phyloP scores from a whole-genome alignment of 495 filamentous ascomycete species.

The Penicillium desertorum region DNA sequence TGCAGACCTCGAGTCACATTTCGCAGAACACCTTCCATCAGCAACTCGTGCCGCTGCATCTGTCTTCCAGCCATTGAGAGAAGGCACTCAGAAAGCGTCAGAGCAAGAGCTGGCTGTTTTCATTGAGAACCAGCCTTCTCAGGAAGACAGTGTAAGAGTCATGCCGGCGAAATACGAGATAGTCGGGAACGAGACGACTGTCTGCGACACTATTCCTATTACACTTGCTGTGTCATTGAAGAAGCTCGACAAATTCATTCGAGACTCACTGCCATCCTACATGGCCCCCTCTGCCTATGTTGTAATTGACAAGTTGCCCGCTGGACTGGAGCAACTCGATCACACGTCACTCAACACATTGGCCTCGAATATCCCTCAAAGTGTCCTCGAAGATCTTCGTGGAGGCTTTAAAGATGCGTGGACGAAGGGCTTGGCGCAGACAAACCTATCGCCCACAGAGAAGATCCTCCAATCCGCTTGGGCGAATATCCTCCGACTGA shows the following conservation, averaged over 20 bases:
- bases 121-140: constrained; percentile 26
- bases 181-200: neutral
- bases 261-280: constrained; percentile 40
- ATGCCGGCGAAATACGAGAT: constrained; percentile 24
- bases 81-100: constrained; percentile 6
- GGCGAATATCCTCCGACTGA: constrained; percentile 44
- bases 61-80: constrained; percentile 20
- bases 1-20: constrained; percentile 32
- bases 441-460: constrained; percentile 35
- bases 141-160: constrained; percentile 27
- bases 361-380: constrained; percentile 25
- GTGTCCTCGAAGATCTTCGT: constrained; percentile 22
- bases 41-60: constrained; percentile 27
- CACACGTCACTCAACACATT: constrained; percentile 28
- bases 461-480: constrained; percentile 44
- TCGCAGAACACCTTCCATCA: constrained; percentile 30
- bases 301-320: constrained; percentile 32
- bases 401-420: constrained; percentile 27
- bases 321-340: constrained; percentile 23
- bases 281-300: constrained; percentile 43
- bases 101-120: constrained; percentile 31
- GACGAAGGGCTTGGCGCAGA: constrained; percentile 21
- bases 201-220: constrained; percentile 23
- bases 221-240: constrained; percentile 30
- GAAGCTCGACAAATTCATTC: constrained; percentile 38